Percentiles rank a stretch among this genome's conserved stretches.
phyloP scores from a whole-genome alignment of 306 rosid genomes.

The barrel medic (Medicago truncatula) region MtrunA17r5.0-ANR NC_053042.1:26621501-26622000 shows the following conservation, averaged over 20 bases:
- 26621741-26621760: not conserved
- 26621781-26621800: not conserved
- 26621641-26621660: not conserved
- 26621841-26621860: not conserved
- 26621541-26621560: not conserved
- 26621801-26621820: not conserved
- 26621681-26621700: not conserved
- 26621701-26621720: not conserved
- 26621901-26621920: not conserved
- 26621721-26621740: not conserved
- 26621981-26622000: slow-evolving; percentile 22
- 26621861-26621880: slow-evolving; percentile 9
- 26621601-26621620: not conserved
- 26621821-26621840: slow-evolving; percentile 1
- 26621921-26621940: slow-evolving; percentile 5
- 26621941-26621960: not conserved
- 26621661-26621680: not conserved
- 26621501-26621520: not conserved
- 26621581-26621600: not conserved
- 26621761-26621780: not conserved
- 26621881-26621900: not conserved
- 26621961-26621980: not conserved
- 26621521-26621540: not conserved
- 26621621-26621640: not conserved
- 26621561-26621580: not conserved